phyloP scores from a whole-genome alignment of 176 grass and related monocot genomes.

The Chrysopogon serrulatus region DNA sequence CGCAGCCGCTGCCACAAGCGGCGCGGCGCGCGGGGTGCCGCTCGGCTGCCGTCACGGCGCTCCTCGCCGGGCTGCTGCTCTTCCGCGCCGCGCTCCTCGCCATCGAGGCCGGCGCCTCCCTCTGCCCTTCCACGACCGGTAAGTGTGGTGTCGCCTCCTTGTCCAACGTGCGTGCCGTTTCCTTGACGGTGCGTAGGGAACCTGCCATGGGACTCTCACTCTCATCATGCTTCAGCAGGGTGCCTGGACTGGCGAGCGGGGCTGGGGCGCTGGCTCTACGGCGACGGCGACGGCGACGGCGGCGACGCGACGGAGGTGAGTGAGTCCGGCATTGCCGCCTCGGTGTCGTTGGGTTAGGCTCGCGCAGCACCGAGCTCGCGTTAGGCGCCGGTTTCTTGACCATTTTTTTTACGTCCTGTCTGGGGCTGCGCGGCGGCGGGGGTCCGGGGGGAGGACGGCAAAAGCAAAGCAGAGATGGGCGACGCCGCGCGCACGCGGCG shows the following conservation, averaged over 20 bases:
- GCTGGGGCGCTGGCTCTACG: constrained; percentile 47
- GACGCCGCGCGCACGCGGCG: constrained; percentile 2
- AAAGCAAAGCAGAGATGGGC: background rate
- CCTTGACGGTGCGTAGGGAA: background rate
- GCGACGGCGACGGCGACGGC: constrained; percentile 5
- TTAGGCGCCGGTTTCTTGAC: constrained; percentile 12
- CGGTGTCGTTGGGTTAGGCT: background rate
- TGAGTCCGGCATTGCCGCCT: background rate
- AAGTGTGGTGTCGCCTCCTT: background rate
- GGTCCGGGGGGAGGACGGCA: background rate
- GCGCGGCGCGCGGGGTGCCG: constrained; percentile 48
- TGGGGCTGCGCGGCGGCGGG: background rate
- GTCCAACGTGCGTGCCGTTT: background rate
- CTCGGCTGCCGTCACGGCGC: constrained; percentile 40
- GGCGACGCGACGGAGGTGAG: constrained; percentile 71
- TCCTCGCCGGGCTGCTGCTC: constrained; percentile 76
- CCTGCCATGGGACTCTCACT: background rate
- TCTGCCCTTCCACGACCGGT: constrained; percentile 59
- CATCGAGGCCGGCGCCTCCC: constrained; percentile 68
- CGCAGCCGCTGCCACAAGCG: background rate
- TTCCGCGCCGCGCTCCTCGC: constrained; percentile 72
- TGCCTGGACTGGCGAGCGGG: constrained; percentile 70
- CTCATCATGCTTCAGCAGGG: constrained; percentile 20
- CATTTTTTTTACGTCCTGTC: background rate
- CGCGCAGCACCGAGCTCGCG: background rate